phyloP scores from a whole-genome alignment of 805 yeast species.

The Ogataea polymorpha region DNA sequence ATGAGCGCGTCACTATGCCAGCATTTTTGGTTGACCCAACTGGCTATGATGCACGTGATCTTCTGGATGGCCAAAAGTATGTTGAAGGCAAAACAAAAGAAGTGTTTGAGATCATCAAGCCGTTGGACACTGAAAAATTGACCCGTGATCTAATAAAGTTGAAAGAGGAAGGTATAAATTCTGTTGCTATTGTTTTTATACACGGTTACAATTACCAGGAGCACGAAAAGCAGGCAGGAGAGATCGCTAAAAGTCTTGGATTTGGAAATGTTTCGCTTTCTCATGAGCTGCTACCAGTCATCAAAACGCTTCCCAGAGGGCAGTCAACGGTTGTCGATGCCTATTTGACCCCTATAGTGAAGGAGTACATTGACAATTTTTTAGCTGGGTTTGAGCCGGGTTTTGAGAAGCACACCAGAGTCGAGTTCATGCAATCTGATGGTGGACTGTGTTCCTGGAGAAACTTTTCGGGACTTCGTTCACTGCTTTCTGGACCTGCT shows the following conservation, averaged over 20 bases:
- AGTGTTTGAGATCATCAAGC: conserved; percentile 36
- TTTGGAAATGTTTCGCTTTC: conserved; percentile 41
- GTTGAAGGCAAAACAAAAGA: conserved; percentile 34
- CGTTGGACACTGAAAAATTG: conserved; percentile 27
- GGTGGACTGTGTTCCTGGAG: conserved; percentile 55
- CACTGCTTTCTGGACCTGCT: conserved; percentile 58
- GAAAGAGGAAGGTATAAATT: conserved; percentile 28
- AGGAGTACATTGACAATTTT: conserved; percentile 36
- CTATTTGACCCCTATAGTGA: conserved; percentile 42
- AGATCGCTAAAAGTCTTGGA: conserved; percentile 42
- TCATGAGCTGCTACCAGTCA: conserved; percentile 36
- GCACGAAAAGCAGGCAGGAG: conserved; percentile 36
- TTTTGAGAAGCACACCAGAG: conserved; percentile 31
- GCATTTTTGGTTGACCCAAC: conserved; percentile 25
- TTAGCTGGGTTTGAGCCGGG: conserved; percentile 34
- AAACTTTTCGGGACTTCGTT: conserved; percentile 50
- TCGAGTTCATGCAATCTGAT: conserved; percentile 57
- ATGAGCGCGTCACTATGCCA: conserved; percentile 25
- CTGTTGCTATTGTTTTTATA: conserved; percentile 36
- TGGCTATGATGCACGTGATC: neutral
- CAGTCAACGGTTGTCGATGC: conserved; percentile 43
- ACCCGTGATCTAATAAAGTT: conserved; percentile 23
- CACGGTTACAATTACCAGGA: conserved; percentile 37
- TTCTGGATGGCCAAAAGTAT: conserved; percentile 12
- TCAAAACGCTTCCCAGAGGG: conserved; percentile 39